Evolutionary conservation across 2,329 filamentous ascomycete genomes (phyloP), one percentile per base, ranked within the genome.

Genomic region (Penicillium crustosum): DNA sequence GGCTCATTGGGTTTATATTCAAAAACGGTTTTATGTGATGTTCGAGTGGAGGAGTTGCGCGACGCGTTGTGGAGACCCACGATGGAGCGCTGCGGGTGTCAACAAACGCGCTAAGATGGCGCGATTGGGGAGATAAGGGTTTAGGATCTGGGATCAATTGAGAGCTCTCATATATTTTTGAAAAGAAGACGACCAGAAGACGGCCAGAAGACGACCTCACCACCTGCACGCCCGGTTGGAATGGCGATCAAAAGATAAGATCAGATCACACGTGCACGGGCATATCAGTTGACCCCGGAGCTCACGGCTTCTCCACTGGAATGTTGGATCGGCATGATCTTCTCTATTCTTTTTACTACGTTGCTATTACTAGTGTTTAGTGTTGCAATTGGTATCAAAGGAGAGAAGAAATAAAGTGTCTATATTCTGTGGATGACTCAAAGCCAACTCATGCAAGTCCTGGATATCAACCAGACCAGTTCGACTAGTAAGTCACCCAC

Each of bases 61-160:
- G 65, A 66, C 65, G 64, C 65, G 65, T 66, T 50, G 64, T 67
- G 65, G 65, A 63, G 59, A 59, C 62, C 47, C 43, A 52, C 49
- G 55, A 54, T 52, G 54, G 55, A 33, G 21, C 47, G n/a, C 19
- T 15, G 48, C 41, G 48, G 55, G 41, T 52, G 56, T 66, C 63
- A 66, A 66, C 61, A 65, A 63, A 61, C 60, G 50, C 61, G 58
- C 29, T 48, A 53, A 33, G 31, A 42, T 53, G 13, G 49, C 58
- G 61, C 48, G 52, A 53, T 44, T 44, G 42, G 45, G 33, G 38
- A 39, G 44, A 41, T 36, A 23, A 15, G 23, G 31, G 19, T 9
- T 21, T 42, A 17, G 15, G n/a, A 15, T 33, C 6, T 33, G 42
- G n/a, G 2, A 49, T 55, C 50, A 48, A 55, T 33, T 38, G 39